Evolutionary conservation across 768 basidiomycete species (phyloP), one percentile per base, ranked within the genome.

Genomic region (Suillus spraguei): DNA sequence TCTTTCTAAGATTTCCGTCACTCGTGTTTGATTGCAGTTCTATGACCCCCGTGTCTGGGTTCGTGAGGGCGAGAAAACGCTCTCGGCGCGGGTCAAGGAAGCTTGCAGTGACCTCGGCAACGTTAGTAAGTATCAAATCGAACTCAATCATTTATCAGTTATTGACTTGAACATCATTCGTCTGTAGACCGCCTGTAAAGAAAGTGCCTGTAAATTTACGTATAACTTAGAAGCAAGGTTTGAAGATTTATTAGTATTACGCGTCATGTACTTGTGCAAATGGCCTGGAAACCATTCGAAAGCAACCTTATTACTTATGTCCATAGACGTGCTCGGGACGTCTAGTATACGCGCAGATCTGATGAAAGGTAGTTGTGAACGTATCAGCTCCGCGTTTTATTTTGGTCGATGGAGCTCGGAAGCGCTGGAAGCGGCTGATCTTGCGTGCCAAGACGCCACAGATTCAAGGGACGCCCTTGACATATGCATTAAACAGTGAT

Each of bases 11-110:
- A 42, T 16, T 16, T 11, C 4, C 42, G 62, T 64, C 17, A 66
- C 24, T 5, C 56, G 41, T 64, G 66, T 35, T 17, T 22, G 13
- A 46, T 38, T 24, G 16, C 66, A 91, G 91, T 90, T 77, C 83
- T 97, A 97, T 80, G 95, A 97, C 77, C 96, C 95, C 58, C 93
- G 97, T 82, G 90, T 96, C 64, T 99, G 97, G 97, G 95, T 99
- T 59, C 92, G 97, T 71, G 95, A 97, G 80, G 96, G 96, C 68
- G 95, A 99, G 83, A 95, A 96, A 87, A 97, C n/a, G n/a, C n/a
- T n/a, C n/a, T n/a, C n/a, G n/a, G n/a, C n/a, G n/a, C n/a, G n/a
- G n/a, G n/a, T n/a, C 95, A 93, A 95, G 80, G 90, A 92, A 76
- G 95, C 97, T n/a, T 95, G 94, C 79, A 69, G 77, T 49, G 97